Conservation (phyloP, 75 land plant species). For the Larix kaempferi region DNA sequence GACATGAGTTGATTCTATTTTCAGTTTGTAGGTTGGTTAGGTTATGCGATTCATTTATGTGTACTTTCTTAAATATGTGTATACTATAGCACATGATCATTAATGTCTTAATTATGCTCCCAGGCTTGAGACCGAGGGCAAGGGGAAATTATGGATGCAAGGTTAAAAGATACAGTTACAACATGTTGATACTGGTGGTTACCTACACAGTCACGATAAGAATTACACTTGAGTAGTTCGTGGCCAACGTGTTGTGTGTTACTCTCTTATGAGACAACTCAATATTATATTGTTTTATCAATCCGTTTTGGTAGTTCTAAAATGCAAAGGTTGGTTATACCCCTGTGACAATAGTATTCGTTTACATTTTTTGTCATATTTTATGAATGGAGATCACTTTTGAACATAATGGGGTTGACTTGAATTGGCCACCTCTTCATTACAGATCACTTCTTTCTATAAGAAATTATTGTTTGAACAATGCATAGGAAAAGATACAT, state of each 20-base stretch:
- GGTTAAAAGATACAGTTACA: conserved; percentile 82
- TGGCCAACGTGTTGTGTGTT: conserved; percentile 90
- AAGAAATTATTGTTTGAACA: too few species aligned
- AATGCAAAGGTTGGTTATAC: background rate
- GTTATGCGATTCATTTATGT: background rate
- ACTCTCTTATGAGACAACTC: background rate
- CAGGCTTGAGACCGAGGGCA: conserved; percentile 89
- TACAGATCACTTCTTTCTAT: background rate
- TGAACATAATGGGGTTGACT: background rate
- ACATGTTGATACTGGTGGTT: conserved; percentile 88
- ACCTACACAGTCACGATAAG: conserved; percentile 94
- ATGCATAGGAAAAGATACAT: background rate
- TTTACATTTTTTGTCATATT: background rate
- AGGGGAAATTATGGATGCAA: conserved; percentile 81
- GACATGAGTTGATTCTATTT: conserved; percentile 43
- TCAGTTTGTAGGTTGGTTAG: background rate
- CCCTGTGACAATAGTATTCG: background rate
- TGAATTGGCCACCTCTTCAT: background rate
- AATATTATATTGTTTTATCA: background rate
- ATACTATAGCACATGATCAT: background rate
- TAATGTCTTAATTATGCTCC: background rate
- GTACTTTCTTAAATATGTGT: background rate
- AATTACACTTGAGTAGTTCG: conserved; percentile 85
- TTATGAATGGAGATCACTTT: too few species aligned
- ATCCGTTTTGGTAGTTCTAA: background rate